Conservation (phyloP, 2,329 filamentous ascomycete genomes). For the Thielaviopsis ethacetica region DNA sequence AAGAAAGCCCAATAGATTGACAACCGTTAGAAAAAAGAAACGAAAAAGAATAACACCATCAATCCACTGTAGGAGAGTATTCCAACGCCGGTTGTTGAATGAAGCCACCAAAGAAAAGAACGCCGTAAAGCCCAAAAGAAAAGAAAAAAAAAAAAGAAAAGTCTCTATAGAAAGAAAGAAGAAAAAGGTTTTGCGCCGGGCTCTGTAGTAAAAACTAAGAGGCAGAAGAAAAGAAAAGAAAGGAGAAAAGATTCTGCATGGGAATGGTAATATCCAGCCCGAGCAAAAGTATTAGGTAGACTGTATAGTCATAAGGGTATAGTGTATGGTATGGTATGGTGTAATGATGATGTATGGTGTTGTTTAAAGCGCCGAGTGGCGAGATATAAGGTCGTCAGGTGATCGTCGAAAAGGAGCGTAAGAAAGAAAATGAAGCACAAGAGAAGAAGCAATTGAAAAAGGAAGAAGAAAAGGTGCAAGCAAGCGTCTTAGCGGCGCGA, state of each 20-base stretch:
- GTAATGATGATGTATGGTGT: too few relatives aligned
- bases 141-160: background rate
- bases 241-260: background rate
- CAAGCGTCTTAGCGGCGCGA: slow-evolving; percentile 3
- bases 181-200: background rate
- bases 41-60: background rate
- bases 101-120: too few relatives aligned
- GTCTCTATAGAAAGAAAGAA: background rate
- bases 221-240: background rate
- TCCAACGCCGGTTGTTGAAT: background rate
- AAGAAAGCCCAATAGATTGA: too few relatives aligned
- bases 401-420: background rate
- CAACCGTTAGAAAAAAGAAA: too few relatives aligned
- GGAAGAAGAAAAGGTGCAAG: background rate
- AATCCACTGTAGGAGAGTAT: background rate
- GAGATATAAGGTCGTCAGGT: background rate
- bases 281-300: background rate
- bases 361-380: too few relatives aligned
- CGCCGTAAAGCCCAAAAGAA: background rate
- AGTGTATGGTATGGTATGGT: background rate
- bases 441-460: background rate
- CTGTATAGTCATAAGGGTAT: background rate
- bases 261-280: too few relatives aligned
- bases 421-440: background rate
- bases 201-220: background rate